Conservation (phyloP, 208 protist species). For the Acanthamoeba triangularis region DNA sequence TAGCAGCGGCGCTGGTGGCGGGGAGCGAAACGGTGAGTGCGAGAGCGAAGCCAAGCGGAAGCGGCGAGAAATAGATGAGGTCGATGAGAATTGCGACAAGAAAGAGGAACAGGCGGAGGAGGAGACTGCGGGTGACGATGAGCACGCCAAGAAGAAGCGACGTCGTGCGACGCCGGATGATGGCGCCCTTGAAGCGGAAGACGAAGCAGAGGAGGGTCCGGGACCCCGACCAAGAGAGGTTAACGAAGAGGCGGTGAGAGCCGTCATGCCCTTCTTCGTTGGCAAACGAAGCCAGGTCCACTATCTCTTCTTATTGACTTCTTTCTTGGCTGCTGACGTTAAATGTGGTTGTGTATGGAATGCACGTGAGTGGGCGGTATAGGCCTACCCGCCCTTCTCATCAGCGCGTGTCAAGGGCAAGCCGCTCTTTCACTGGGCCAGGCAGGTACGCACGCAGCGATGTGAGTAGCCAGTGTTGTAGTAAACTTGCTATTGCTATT, state of each 20-base stretch:
- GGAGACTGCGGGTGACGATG: background rate
- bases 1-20: background rate
- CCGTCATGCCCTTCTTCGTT: background rate
- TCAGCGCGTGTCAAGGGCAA: constrained; percentile 74
- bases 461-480: background rate
- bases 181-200: background rate
- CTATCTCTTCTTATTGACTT: background rate
- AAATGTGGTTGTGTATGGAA: background rate
- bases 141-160: background rate
- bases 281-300: constrained; percentile 67
- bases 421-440: constrained; percentile 73
- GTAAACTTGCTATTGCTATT: background rate
- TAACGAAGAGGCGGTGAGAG: background rate
- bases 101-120: background rate
- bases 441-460: background rate
- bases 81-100: background rate
- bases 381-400: constrained; percentile 73
- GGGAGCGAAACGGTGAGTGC: background rate
- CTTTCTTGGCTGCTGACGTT: background rate
- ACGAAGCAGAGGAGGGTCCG: background rate
- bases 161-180: background rate
- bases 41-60: background rate
- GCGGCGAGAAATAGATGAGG: background rate
- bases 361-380: background rate
- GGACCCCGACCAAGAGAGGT: background rate